These are phyloP conservation scores for Populus hybrid DNA, from an alignment of 441 rosid species.

Conservation along the genomic window DNA sequence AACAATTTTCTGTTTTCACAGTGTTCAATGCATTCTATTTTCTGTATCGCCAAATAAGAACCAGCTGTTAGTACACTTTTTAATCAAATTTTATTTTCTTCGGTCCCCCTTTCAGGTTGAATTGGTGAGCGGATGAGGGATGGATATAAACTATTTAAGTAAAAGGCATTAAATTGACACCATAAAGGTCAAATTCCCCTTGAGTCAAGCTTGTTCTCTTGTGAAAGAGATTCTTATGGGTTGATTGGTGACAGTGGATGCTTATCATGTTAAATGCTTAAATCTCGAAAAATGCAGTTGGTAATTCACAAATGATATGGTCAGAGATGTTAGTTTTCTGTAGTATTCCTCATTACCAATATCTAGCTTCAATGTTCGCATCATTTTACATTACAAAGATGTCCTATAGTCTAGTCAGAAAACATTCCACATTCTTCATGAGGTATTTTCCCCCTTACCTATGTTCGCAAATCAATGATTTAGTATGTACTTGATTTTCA, in stretches of 20 bases:
- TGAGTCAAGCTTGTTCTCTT: not conserved
- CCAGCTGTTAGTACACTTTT: not conserved
- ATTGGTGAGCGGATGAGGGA: not conserved
- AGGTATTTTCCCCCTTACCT: not conserved
- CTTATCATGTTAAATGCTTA: not conserved
- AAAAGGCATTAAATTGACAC: not conserved
- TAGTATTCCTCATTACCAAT: not conserved
- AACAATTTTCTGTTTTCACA: too few relatives aligned
- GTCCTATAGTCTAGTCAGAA: not conserved
- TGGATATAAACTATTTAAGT: not conserved
- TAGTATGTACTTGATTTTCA: not conserved
- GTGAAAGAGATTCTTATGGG: not conserved
- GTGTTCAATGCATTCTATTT: too few relatives aligned
- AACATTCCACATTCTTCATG: not conserved
- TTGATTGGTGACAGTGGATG: not conserved
- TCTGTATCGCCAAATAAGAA: not conserved
- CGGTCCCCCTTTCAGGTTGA: not conserved
- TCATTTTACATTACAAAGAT: not conserved
- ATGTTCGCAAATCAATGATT: not conserved
- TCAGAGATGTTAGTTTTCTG: not conserved
- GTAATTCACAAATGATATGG: not conserved
- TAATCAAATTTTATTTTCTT: too few relatives aligned
- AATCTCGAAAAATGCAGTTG: not conserved
- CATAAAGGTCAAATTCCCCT: not conserved
- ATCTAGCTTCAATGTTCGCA: too few relatives aligned